phyloP scores from a whole-genome alignment of 306 rosid genomes.

The Castanea mollissima region DNA sequence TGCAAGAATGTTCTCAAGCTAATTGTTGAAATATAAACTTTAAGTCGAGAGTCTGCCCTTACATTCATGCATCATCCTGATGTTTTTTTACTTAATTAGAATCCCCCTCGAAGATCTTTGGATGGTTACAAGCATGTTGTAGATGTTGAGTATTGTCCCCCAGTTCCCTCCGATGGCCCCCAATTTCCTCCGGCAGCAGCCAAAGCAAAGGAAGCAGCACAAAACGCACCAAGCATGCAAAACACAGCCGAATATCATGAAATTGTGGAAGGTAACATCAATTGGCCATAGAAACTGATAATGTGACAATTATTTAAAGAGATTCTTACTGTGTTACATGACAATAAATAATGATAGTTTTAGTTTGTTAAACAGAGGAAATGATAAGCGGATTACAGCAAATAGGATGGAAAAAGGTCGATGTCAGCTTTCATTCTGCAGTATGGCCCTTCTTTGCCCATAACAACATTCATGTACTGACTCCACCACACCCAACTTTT shows the following conservation, averaged over 20 bases:
- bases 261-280: conserved; percentile 75
- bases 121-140: conserved; percentile 94
- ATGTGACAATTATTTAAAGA: conserved; percentile 10
- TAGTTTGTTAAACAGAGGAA: conserved; percentile 63
- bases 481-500: background rate
- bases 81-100: conserved; percentile 25
- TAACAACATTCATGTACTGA: conserved; percentile 87
- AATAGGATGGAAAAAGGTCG: conserved; percentile 90
- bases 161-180: conserved; percentile 72
- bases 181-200: conserved; percentile 78
- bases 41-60: background rate
- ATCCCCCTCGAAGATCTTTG: conserved; percentile 82
- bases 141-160: conserved; percentile 72
- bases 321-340: background rate
- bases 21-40: conserved; percentile 4
- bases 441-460: conserved; percentile 93
- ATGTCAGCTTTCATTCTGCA: conserved; percentile 90
- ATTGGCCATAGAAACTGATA: conserved; percentile 5
- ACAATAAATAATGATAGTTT: conserved; percentile 12
- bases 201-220: conserved; percentile 88
- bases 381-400: conserved; percentile 79
- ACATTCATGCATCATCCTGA: conserved; percentile 18
- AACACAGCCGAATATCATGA: conserved; percentile 84
- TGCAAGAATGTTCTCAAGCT: background rate
- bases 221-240: conserved; percentile 59